A percentile compares a stretch with the other conserved stretches of the same genome.
Conservation (phyloP, 2,329 filamentous ascomycete species). For the Paracamarosporium sp. region DNA sequence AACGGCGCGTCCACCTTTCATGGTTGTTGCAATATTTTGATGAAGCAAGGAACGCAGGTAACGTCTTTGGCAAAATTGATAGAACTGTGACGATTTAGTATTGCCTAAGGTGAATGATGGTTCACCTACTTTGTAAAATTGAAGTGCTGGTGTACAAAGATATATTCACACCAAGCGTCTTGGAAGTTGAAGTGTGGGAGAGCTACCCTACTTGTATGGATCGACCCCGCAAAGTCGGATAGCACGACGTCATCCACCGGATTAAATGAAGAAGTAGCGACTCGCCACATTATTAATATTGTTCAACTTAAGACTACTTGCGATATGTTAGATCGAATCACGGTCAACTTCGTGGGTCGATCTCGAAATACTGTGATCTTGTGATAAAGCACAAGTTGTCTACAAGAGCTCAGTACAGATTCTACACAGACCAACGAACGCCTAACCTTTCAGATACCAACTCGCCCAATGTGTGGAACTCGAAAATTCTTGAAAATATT, state of each 20-base stretch:
- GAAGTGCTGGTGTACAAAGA: no score
- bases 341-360: background rate
- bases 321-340: background rate
- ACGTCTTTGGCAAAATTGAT: no score
- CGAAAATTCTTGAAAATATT: no score
- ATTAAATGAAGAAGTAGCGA: background rate
- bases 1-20: background rate
- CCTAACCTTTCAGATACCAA: no score
- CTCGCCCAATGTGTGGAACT: no score
- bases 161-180: background rate
- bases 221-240: background rate
- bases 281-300: background rate
- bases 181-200: background rate
- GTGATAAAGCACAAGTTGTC: no score
- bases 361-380: no score
- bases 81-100: background rate
- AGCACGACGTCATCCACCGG: conserved; percentile 1
- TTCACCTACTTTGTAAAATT: background rate
- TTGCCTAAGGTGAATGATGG: background rate
- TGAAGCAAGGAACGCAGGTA: no score
- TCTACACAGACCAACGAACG: background rate
- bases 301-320: background rate
- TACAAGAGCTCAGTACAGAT: no score
- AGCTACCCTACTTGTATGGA: background rate
- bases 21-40: background rate